Conservation (phyloP, 192 early-diverging fungal species). For the Kickxella alabastrina region DNA sequence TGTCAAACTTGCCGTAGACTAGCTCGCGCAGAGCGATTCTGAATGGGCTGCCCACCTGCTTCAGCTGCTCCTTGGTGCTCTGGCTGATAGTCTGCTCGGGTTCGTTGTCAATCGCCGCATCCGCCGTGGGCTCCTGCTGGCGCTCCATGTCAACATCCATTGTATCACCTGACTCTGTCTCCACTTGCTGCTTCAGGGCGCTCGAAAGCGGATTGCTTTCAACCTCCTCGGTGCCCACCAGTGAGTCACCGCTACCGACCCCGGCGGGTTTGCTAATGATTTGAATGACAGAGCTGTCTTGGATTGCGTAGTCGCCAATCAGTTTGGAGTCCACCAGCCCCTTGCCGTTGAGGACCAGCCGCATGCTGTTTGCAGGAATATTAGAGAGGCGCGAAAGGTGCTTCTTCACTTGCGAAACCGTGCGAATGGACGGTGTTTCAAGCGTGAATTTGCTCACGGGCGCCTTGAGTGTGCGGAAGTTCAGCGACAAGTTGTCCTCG, state of each 20-base stretch:
- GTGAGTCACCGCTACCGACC: not conserved
- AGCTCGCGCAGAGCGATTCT: conserved; percentile 30
- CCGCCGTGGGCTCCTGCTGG: conserved; percentile 2
- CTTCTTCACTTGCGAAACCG: conserved; percentile 39
- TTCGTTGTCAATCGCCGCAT: conserved; percentile 26
- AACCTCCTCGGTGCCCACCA: conserved; percentile 1
- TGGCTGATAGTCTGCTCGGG: not conserved
- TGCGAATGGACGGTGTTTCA: conserved; percentile 36
- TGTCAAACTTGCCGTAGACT: conserved; percentile 15
- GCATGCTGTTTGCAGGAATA: conserved; percentile 26
- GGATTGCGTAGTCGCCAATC: conserved; percentile 42
- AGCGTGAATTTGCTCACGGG: conserved; percentile 46
- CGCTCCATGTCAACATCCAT: not conserved
- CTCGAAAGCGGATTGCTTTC: conserved; percentile 33
- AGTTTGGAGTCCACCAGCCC: conserved; percentile 42
- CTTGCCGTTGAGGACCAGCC: conserved; percentile 34
- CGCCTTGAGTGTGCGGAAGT: conserved; percentile 39
- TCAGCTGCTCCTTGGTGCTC: conserved; percentile 23
- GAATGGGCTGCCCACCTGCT: conserved; percentile 23
- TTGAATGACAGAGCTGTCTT: conserved; percentile 33
- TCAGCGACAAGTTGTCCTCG: conserved; percentile 36
- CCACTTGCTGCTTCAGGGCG: conserved; percentile 11
- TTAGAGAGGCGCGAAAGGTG: conserved; percentile 32
- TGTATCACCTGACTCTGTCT: not conserved
- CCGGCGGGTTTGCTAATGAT: conserved; percentile 31